Conservation (phyloP, 1,284 basidiomycete genomes). For the Heliocybe sulcata region DNA sequence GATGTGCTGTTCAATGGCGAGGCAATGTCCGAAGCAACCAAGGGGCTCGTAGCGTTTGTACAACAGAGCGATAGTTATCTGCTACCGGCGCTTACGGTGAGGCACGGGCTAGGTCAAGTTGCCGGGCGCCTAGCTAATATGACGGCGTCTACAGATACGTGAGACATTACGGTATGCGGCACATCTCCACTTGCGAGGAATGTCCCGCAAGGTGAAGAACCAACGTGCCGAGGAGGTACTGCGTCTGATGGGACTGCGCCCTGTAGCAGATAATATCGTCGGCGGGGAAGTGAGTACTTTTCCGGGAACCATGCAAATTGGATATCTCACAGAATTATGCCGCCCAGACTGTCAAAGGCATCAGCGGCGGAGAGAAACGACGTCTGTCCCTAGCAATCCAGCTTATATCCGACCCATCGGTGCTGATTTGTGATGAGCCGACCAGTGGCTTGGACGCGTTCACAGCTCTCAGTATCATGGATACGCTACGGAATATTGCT, state of each 20-base stretch:
- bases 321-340: not conserved
- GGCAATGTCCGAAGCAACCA: not conserved
- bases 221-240: conserved; percentile 39
- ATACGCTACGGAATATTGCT: conserved; percentile 36
- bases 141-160: conserved; percentile 15
- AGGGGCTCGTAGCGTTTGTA: conserved; percentile 1
- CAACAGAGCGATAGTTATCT: conserved; percentile 4
- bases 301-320: not conserved
- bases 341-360: conserved; percentile 28
- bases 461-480: conserved; percentile 34
- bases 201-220: conserved; percentile 30
- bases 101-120: not conserved
- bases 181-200: conserved; percentile 29
- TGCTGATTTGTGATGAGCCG: conserved; percentile 34
- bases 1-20: conserved; percentile 1
- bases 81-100: conserved; percentile 5
- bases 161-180: conserved; percentile 43
- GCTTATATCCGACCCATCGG: conserved; percentile 36
- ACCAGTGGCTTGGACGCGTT: conserved; percentile 36
- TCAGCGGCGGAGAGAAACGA: conserved; percentile 46
- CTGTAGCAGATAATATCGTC: conserved; percentile 44
- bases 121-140: not conserved
- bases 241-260: conserved; percentile 37
- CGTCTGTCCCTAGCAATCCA: conserved; percentile 43
- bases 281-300: conserved; percentile 31